phyloP scores from a whole-genome alignment of 2,329 filamentous ascomycete genomes.

The Pseudogymnoascus sp. region DNA sequence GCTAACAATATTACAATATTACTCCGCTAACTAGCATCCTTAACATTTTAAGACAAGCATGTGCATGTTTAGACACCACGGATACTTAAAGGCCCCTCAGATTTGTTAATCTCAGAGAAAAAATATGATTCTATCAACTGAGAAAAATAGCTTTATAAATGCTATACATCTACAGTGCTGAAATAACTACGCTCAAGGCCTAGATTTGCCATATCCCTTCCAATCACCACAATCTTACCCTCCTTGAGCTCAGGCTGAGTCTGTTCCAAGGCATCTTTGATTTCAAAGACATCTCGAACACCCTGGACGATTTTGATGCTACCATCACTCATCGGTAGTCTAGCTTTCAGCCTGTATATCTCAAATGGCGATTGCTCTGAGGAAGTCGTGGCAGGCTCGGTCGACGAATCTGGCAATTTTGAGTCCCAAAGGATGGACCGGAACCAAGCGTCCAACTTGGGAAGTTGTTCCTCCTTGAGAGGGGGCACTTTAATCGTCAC shows the following conservation, averaged over 20 bases:
- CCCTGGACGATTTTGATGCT: conserved; percentile 76
- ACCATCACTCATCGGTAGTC: conserved; percentile 60
- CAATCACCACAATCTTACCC: conserved; percentile 61
- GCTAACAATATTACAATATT: background rate
- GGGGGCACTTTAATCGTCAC: conserved; percentile 62
- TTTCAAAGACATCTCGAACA: conserved; percentile 88
- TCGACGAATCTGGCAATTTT: conserved; percentile 41
- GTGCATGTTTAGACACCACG: too few relatives aligned
- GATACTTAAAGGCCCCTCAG: too few relatives aligned
- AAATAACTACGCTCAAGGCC: conserved; percentile 43
- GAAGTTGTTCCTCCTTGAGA: conserved; percentile 51
- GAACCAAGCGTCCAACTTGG: conserved; percentile 71
- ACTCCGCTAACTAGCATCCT: background rate
- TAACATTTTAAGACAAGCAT: background rate
- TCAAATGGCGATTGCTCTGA: conserved; percentile 50
- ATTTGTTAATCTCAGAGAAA: background rate
- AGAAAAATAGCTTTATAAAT: background rate
- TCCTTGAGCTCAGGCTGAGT: conserved; percentile 18
- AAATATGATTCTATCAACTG: background rate
- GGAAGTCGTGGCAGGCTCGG: conserved; percentile 27
- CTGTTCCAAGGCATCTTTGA: conserved; percentile 55
- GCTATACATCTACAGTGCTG: background rate
- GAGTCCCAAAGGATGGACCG: conserved; percentile 79
- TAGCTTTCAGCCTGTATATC: conserved; percentile 82
- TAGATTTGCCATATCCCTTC: conserved; percentile 45